These are phyloP conservation scores for Saccharum hybrid DNA, from an alignment of 202 grass and related monocot species.

Conservation along the genomic window DNA sequence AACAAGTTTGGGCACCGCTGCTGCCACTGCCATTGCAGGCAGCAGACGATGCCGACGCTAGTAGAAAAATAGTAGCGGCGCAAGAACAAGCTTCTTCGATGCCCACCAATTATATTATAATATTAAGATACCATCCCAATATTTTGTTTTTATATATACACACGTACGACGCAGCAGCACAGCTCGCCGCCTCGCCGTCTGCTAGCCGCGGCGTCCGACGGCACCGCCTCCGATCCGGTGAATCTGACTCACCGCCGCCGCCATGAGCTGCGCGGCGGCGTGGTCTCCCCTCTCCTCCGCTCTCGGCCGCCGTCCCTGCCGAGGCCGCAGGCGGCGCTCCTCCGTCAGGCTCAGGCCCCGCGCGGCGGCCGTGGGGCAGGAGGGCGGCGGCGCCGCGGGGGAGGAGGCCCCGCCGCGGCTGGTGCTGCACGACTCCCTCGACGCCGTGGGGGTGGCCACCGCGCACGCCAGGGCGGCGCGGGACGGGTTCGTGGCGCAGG, in stretches of 20 bases:
- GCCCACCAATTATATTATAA: no score
- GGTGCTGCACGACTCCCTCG: conserved; percentile 80
- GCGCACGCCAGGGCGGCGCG: conserved; percentile 69
- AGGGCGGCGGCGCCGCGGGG: not conserved
- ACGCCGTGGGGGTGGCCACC: conserved; percentile 60
- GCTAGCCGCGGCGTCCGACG: not conserved
- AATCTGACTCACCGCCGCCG: not conserved
- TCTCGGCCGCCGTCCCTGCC: not conserved
- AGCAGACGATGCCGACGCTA: not conserved
- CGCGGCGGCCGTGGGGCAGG: not conserved
- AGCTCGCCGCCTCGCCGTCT: not conserved
- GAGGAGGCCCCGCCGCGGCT: conserved; percentile 16
- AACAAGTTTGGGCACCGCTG: not conserved
- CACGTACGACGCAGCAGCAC: not conserved
- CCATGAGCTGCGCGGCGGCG: conserved; percentile 50
- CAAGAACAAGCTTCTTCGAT: not conserved
- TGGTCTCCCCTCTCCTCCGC: conserved; percentile 38
- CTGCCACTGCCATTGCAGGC: no score
- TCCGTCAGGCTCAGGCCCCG: conserved; percentile 1
- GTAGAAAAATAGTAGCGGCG: not conserved
- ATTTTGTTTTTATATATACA: not conserved
- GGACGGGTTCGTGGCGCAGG: conserved; percentile 66
- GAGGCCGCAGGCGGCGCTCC: not conserved
- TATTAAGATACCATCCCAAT: no score
- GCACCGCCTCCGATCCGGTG: not conserved